phyloP scores from a whole-genome alignment of 176 grass and related monocot species.

The Aegilops umbellulata region DNA sequence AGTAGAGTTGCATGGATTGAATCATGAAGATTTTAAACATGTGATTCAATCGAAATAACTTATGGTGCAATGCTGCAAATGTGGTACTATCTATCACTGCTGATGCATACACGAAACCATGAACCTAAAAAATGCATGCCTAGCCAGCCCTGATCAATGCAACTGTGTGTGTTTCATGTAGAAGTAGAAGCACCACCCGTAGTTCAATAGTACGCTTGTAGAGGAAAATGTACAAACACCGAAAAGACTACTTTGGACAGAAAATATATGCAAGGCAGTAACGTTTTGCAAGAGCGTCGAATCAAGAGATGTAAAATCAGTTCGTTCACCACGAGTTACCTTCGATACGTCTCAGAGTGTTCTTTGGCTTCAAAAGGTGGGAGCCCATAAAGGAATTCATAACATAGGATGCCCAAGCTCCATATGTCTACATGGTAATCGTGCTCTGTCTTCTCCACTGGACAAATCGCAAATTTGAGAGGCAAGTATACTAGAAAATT shows the following conservation, averaged over 20 bases:
- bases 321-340: conserved; percentile 46
- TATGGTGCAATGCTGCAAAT: no score
- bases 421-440: conserved; percentile 93
- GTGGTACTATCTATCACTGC: neutral
- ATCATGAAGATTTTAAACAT: neutral
- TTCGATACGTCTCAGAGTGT: conserved; percentile 87
- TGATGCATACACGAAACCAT: neutral
- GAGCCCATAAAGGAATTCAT: conserved; percentile 84
- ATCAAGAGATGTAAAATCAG: no score
- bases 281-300: no score
- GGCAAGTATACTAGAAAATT: conserved; percentile 1
- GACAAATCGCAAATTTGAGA: conserved; percentile 23
- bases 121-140: conserved; percentile 6
- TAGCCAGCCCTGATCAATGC: no score
- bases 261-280: neutral
- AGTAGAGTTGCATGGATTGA: neutral
- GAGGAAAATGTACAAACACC: no score
- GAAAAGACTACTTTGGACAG: no score
- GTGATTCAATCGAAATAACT: neutral
- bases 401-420: conserved; percentile 93
- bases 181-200: no score
- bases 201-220: no score
- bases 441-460: conserved; percentile 90
- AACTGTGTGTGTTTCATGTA: no score
- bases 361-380: conserved; percentile 99